These are phyloP conservation scores for Metschnikowia kunwiensis DNA, from an alignment of 805 yeast species.

Conservation along the genomic window DNA sequence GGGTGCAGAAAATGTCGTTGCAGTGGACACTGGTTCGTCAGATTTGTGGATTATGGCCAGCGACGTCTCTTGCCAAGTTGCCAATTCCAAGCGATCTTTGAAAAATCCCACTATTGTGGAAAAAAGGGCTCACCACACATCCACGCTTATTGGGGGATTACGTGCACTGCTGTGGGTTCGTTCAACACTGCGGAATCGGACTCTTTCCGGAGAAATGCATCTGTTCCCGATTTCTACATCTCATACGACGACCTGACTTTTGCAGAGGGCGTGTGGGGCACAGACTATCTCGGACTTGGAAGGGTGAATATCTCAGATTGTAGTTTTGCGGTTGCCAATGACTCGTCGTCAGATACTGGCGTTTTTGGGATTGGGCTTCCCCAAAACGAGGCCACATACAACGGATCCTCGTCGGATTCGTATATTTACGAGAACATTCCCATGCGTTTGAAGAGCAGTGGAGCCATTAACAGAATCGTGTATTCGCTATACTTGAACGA, in stretches of 20 bases:
- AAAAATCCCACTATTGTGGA: too few relatives aligned
- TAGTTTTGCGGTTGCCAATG: conserved; percentile 72
- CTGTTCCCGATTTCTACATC: conserved; percentile 42
- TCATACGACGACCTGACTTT: conserved; percentile 47
- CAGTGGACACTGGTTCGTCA: conserved; percentile 44
- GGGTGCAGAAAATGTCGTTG: conserved; percentile 23
- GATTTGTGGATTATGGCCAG: conserved; percentile 42
- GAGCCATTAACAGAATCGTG: conserved; percentile 50
- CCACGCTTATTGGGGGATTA: too few relatives aligned
- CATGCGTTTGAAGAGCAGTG: conserved; percentile 51
- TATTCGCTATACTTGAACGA: conserved; percentile 63
- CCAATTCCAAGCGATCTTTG: too few relatives aligned
- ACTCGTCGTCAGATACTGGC: conserved; percentile 60
- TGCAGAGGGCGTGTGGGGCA: conserved; percentile 55
- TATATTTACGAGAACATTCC: conserved; percentile 63
- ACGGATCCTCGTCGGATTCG: conserved; percentile 3
- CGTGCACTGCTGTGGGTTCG: conserved; percentile 49
- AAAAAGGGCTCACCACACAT: too few relatives aligned
- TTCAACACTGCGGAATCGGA: conserved; percentile 40
- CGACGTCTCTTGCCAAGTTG: too few relatives aligned
- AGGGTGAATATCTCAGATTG: conserved; percentile 43
- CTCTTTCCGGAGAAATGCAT: conserved; percentile 37
- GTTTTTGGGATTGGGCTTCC: conserved; percentile 72
- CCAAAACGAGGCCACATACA: conserved; percentile 60
- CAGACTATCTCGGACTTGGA: conserved; percentile 55